Evolutionary conservation across 2,329 filamentous ascomycete species (phyloP), one percentile per base, ranked within the genome.

Genomic region (Calonectria pseudoreteaudii): DNA sequence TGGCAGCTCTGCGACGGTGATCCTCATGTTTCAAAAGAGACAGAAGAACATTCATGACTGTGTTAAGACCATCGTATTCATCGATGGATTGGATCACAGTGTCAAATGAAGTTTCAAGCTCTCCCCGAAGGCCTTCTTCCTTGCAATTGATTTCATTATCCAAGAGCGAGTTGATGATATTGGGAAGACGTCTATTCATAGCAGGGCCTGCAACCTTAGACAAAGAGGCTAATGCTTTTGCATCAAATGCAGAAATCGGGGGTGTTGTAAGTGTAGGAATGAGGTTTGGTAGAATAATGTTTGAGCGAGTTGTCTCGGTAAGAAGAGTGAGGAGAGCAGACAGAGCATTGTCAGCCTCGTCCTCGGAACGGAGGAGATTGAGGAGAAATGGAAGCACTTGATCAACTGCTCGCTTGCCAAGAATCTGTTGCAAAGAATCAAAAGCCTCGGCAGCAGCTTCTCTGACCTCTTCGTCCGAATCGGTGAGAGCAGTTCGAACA

Each of bases 381-480:
- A 99, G 93, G 36, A 99, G 92, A 86, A 95, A 94, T 68, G 97
- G 97, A 76, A 99, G 89, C 30, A 99, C 97, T 83, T 98, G 95
- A 81, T 99, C 96, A 66, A 99, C 94, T 68, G 95, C 96, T 81
- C 92, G 94, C 89, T 98, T 98, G 87, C 97, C 97, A 75, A 98
- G 89, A 66, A 98, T 94, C 81, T 96, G 94, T 85, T 99, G 97
- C 72, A 99, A 86, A 41, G 96, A 95, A 84, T 99, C 97, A 82
- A 99, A 99, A 2, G 97, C 97, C 85, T 99, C 97, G 28, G 97
- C 97, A 31, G 97, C 97, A 72, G 97, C 95, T 84, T 99, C 97
- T 83, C 97, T 91, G 64, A 99, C 97, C 73, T 98, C 95, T 75
- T 92, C 91, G 82, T 98, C 94, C 14, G 93, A 92, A 84, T 99